These are phyloP conservation scores for Pichia nakasei DNA, from an alignment of 805 yeast species.

Conservation along the genomic window DNA sequence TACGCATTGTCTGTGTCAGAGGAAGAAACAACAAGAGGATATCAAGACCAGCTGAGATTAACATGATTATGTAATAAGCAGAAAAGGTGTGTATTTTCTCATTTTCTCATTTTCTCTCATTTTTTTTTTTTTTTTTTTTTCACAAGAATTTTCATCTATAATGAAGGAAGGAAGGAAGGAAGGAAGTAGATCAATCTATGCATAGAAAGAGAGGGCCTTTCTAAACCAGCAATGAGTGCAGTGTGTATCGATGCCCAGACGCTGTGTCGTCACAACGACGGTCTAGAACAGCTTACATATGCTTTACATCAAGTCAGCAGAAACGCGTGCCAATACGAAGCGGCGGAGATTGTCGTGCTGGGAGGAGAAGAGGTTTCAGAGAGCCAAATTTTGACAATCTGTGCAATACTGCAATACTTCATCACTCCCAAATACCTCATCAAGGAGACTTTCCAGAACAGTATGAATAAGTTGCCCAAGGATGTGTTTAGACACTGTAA, in stretches of 20 bases:
- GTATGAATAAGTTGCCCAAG: conserved; percentile 22
- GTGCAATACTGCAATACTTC: conserved; percentile 9
- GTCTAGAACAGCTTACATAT: neutral
- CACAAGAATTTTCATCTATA: too few relatives aligned
- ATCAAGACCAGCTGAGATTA: too few relatives aligned
- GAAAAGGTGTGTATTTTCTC: too few relatives aligned
- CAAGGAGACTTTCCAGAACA: conserved; percentile 40
- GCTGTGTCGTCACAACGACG: neutral
- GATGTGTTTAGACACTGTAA: conserved; percentile 43
- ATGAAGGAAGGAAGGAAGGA: too few relatives aligned
- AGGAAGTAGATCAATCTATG: too few relatives aligned
- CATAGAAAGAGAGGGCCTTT: neutral
- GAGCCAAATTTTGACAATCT: neutral
- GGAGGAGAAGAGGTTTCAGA: neutral
- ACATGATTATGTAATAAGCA: too few relatives aligned
- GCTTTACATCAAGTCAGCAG: neutral
- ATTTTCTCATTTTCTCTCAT: too few relatives aligned
- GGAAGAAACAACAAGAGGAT: too few relatives aligned
- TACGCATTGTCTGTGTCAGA: conserved; percentile 34
- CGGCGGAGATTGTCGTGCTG: neutral
- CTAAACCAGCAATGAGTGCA: neutral
- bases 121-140: too few relatives aligned
- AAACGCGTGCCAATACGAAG: neutral
- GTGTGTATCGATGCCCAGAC: neutral
- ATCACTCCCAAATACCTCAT: conserved; percentile 10